These are phyloP conservation scores for Trichoderma pleuroti DNA, from an alignment of 2,329 filamentous ascomycete species.

Conservation along the genomic window DNA sequence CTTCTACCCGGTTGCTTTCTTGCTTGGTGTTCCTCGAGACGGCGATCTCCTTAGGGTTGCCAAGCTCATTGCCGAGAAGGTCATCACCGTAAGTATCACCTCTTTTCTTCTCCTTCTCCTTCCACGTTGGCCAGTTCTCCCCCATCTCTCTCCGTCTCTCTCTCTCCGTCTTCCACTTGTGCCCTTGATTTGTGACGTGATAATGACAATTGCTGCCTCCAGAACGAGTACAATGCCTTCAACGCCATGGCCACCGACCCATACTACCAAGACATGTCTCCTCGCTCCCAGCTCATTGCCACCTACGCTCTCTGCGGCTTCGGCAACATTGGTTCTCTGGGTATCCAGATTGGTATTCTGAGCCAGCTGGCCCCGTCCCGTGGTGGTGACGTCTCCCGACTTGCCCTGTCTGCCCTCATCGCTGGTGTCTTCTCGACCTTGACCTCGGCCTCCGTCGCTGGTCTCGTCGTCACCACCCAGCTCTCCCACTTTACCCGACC, in stretches of 20 bases:
- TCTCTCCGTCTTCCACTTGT: not conserved
- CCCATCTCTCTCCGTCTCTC: not conserved
- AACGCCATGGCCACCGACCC: conserved; percentile 51
- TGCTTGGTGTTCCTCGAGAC: conserved; percentile 70
- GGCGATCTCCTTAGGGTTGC: conserved; percentile 67
- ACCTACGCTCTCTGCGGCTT: conserved; percentile 83
- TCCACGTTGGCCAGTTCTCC: not conserved
- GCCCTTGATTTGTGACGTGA: conserved; percentile 5
- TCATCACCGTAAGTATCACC: conserved; percentile 59
- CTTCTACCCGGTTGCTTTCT: conserved; percentile 73
- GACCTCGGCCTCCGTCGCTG: conserved; percentile 73
- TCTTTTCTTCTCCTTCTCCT: not conserved
- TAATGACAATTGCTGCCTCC: not conserved
- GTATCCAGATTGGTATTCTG: conserved; percentile 85
- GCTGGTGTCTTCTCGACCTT: conserved; percentile 77
- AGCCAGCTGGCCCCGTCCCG: conserved; percentile 74
- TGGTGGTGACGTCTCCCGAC: conserved; percentile 68
- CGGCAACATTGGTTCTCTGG: conserved; percentile 82
- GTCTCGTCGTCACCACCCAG: conserved; percentile 64
- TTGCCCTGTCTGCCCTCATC: conserved; percentile 73
- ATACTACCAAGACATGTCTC: conserved; percentile 56
- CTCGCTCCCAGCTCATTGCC: conserved; percentile 74
- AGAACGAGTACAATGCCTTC: conserved; percentile 80
- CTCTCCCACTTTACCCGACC: conserved; percentile 21
- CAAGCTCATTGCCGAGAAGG: conserved; percentile 77